phyloP scores from a whole-genome alignment of 2,329 filamentous ascomycete genomes.

The Exserohilum rostratum region DNA sequence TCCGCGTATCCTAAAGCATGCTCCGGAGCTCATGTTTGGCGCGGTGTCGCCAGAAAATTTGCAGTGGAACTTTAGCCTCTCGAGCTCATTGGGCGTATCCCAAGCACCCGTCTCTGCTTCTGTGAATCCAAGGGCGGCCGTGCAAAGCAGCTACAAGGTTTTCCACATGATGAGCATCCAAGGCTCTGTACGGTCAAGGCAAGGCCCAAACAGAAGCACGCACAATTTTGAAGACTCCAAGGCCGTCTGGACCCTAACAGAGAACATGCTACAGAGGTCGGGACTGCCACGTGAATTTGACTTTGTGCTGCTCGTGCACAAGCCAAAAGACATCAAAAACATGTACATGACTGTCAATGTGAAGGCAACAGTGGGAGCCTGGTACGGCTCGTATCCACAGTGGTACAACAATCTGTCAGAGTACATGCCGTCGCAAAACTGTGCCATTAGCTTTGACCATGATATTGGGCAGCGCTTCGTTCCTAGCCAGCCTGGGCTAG shows the following conservation, averaged over 20 bases:
- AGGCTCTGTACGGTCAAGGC: conserved; percentile 53
- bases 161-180: conserved; percentile 60
- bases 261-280: conserved; percentile 56
- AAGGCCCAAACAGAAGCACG: conserved; percentile 38
- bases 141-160: conserved; percentile 51
- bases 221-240: conserved; percentile 54
- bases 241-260: conserved; percentile 58
- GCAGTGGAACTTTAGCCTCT: conserved; percentile 56
- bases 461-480: conserved; percentile 55
- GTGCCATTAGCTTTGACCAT: conserved; percentile 48
- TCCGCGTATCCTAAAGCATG: conserved; percentile 57
- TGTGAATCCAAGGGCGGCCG: conserved; percentile 50
- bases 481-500: conserved; percentile 40
- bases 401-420: conserved; percentile 48
- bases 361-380: conserved; percentile 50
- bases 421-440: conserved; percentile 49
- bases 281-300: conserved; percentile 60
- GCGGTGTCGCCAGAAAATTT: conserved; percentile 56
- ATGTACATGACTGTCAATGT: conserved; percentile 52
- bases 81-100: conserved; percentile 55
- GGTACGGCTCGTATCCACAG: conserved; percentile 51
- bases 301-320: conserved; percentile 57
- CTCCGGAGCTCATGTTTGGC: conserved; percentile 58
- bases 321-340: conserved; percentile 49
- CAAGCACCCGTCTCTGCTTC: conserved; percentile 53